Conservation (phyloP, 495 filamentous ascomycete species). For the Astrocystis sublimbata region DNA sequence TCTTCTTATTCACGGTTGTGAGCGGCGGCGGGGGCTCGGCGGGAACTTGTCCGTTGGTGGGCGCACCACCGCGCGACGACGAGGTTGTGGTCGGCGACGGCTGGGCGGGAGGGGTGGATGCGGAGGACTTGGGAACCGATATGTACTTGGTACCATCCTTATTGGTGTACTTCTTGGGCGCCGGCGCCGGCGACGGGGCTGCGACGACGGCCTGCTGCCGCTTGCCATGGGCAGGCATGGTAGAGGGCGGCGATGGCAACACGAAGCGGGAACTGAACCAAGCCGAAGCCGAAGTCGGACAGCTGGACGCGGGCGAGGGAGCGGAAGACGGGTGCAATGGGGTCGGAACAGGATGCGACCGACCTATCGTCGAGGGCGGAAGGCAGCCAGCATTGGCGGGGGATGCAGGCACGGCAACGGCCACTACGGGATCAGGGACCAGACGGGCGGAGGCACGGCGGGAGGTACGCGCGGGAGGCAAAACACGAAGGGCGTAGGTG, state of each 20-base stretch:
- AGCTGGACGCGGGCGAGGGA: conserved; percentile 36
- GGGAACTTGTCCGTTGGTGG: conserved; percentile 27
- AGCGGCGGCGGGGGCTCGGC: conserved; percentile 28
- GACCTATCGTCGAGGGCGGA: conserved; percentile 16
- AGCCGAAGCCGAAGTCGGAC: too few species aligned
- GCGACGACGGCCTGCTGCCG: conserved; percentile 45
- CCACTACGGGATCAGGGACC: conserved; percentile 8
- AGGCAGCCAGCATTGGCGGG: conserved; percentile 20
- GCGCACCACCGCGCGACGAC: conserved; percentile 33
- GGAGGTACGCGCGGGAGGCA: too few species aligned
- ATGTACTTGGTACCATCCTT: conserved; percentile 71
- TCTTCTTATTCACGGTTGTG: conserved; percentile 81
- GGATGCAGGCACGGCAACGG: conserved; percentile 19
- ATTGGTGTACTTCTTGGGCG: conserved; percentile 60
- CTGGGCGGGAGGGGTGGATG: conserved; percentile 52
- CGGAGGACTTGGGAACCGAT: conserved; percentile 60
- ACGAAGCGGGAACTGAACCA: too few species aligned
- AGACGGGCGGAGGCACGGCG: too few species aligned
- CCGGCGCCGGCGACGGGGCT: conserved; percentile 40
- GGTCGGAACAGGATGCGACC: conserved; percentile 16
- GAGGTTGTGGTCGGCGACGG: conserved; percentile 46
- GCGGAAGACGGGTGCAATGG: conserved; percentile 12
- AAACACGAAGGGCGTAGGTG: not conserved
- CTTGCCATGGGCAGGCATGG: conserved; percentile 54
- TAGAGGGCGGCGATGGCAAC: conserved; percentile 30